Evolutionary conservation across 768 basidiomycete genomes (phyloP).

Genomic region (Serendipita sp.): DNA sequence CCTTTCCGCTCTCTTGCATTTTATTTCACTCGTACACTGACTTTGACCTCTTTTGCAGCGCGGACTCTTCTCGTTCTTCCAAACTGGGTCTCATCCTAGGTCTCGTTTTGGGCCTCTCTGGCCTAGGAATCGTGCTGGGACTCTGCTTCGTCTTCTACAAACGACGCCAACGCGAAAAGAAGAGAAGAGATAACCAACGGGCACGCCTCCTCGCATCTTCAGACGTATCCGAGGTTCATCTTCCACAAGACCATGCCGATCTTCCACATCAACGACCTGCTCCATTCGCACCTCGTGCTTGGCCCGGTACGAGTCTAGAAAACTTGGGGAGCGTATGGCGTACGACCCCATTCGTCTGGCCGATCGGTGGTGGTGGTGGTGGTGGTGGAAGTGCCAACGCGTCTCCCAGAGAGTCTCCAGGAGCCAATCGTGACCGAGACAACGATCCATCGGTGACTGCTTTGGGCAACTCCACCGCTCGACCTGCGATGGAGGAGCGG

Average conservation of each 20-base stretch:
- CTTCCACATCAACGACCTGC: not conserved
- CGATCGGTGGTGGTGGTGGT: not conserved
- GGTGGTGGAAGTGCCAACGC: not conserved
- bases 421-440: not conserved
- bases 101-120: not conserved
- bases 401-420: not conserved
- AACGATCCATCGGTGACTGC: not conserved
- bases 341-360: constrained; percentile 3
- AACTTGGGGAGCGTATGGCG: not conserved
- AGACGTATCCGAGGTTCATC: not conserved
- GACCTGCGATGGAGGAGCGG: not conserved
- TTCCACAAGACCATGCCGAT: not conserved
- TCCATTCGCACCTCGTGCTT: not conserved
- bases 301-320: not conserved
- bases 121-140: not conserved
- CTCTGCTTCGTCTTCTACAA: not conserved
- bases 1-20: not conserved
- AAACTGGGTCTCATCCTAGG: not conserved
- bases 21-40: not conserved
- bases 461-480: not conserved
- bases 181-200: constrained; percentile 3
- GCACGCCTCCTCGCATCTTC: not conserved
- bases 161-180: not conserved
- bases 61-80: not conserved
- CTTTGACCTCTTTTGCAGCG: not conserved